Evolutionary conservation across 2,329 filamentous ascomycete species (phyloP), one percentile per base, ranked within the genome.

Genomic region (Ceratocystiopsis sp.): DNA sequence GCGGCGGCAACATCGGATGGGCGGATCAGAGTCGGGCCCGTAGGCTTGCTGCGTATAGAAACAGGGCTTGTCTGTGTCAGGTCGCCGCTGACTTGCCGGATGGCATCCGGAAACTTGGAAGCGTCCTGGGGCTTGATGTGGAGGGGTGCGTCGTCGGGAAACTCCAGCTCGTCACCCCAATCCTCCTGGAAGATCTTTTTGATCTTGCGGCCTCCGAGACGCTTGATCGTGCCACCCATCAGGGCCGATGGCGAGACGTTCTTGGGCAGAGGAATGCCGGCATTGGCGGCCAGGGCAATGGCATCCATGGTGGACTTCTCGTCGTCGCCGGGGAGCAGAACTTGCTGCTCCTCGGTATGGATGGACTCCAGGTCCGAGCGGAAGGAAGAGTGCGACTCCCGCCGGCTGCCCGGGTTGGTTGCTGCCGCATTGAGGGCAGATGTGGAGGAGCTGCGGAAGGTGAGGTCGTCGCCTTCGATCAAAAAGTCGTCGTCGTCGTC

Each of bases 191-290:
- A 74, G 36, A 79, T 75, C 54, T 75, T 80, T 54, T 77, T 79
- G 17, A 81, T 68, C 54, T 80, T 85, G 51, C 75, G 73, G 46
- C 76, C 77, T 41, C 87, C 87, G 33, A 96, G 69, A 52, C 87
- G 73, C 64, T 93, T 93, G 56, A 96, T 96, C 11, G 86, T 89
- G 42, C 91, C 91, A 42, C 89, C 89, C 58, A 91, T 74, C 37
- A 98, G 67, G 29, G 91, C 91, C 17, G 89, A 94, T 29, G 83
- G 76, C 1, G 89, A 86, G 32, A 96, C 77, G 56, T 87, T 87
- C 42, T 75, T 68, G 25, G 91, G 91, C 44, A 96, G 75, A 8
- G 91, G 89, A 50, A 98, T 94, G 51, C 91, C 91, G 21, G 86
- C 87, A 57, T 78, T 79, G 55, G 85, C 82, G 33, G 87, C 89